Base-by-base conservation (phyloP, 768 basidiomycete genomes). In the Boletus huronensis region DNA sequence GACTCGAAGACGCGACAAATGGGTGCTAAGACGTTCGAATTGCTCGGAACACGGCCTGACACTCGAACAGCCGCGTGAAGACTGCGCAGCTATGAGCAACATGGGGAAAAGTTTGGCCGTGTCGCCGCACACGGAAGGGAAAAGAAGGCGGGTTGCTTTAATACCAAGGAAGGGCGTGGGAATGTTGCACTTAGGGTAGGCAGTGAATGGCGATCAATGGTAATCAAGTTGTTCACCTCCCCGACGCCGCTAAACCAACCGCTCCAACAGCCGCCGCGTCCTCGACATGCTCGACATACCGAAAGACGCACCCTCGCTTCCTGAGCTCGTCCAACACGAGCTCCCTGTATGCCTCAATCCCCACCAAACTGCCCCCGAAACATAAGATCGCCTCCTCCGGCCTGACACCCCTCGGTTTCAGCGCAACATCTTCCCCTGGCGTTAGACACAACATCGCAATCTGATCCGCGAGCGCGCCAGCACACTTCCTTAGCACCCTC, bases 11-110 rank as follows among this genome's bases (percentile, higher is more conserved):
- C 73, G 78, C 72, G 81, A 84, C 67, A 77, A 38, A 64, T 73
- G 87, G 88, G 89, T 90, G 48, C 88, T 91, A 62, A 90, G 89
- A 90, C 79, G 86, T 85, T 83, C 87, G 71, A 57, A 59, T 87
- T 74, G 55, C 60, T 90, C 88, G 79, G 75, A 76, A 77, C 89
- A 87, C 87, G 79, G 78, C 85, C 77, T 89, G 89, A 91, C 89
- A 89, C 89, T 91, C 89, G 69, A 90, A 90, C 87, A 70, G 77
- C 85, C 79, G 82, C 85, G 77, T 87, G 67, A 64, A 73, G 3
- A 61, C 59, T 70, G 75, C 70, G 78, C 84, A 75, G 81, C 78
- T 77, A 88, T 85, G 89, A 91, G 89, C 89, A 91, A 91, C 89
- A 88, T 82, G 82, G 88, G 89, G 85, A 87, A 87, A 73, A 67